Base-by-base conservation (phyloP, 495 filamentous ascomycete species). In the Pyrenula massariospora region DNA sequence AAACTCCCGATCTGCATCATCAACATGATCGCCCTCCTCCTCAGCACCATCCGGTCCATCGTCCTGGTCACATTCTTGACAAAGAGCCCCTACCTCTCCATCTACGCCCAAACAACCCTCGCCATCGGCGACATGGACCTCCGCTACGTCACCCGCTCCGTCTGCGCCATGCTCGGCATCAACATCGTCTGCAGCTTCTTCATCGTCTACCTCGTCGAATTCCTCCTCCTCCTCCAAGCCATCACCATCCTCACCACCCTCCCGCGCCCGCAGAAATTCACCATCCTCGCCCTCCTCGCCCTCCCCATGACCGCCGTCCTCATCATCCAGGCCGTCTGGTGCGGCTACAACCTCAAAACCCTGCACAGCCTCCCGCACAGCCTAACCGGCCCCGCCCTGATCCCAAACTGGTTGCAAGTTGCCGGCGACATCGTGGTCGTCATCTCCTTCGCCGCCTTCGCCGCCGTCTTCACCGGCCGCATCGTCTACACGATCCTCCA, bases 181-280 rank as follows among this genome's bases (percentile, higher is more conserved):
- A 15, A 42, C 15, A 8, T 42, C 31, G 31, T 42, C 15, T 5
- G 31, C 15, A 15, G 31, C 31, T 42, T 42, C 31, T 8, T 42
- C 31, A 15, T 42, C 48, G 51, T 62, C 12, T 52, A 55, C 0
- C 57, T 62, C 2, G 53, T 66, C 48, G 64, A 62, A 12, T 66
- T 64, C 54, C 56, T 66, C 47, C 25, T 66, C 22, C 64, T 65
- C 11, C 59, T 59, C 5, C 58, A 55, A 21, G 64, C 64, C 0
- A 57, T 55, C 24, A 42, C 49, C 1, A 50, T 56, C 8, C 31
- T 42, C 31, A 15, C 8, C 31, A 42, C 31, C 31, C 31, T 42
- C 31, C 31, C 31, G 15, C 31, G 31, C 31, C 31, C 15, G 15
- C 31, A 42, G 15, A 42, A 42, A 15, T 8, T 42, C 31, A 42